Base-by-base conservation (phyloP, 768 basidiomycete genomes). In the Trichaptum fuscoviolaceum region DNA sequence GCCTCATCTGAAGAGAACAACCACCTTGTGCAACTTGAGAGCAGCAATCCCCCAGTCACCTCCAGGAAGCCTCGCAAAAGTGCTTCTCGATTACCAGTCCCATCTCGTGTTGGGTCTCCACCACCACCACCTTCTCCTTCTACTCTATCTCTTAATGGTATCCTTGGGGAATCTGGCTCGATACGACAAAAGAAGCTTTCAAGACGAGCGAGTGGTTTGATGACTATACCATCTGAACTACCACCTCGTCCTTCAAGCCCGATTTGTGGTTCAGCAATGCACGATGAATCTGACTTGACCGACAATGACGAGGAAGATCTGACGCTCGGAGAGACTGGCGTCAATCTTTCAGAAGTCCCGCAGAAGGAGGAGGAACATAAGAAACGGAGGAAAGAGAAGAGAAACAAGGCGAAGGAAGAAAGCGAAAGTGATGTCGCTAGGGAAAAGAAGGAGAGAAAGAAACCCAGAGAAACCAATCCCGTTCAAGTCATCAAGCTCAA, bases 211-310 rank as follows among this genome's bases (percentile, higher is more conserved):
- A 85, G 82, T 63, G 89, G 90, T 12, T 77, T 91, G 57, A 74
- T 92, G 63, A 81, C 77, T 66, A 71, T 73, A 66, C 67, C 36
- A 68, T 76, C 67, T 67, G 63, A 66, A 76, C 76, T 18, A 80
- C 79, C 80, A 20, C 86, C 82, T 9, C 82, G 88, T 66, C 83
- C 87, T 26, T 80, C 85, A 0, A 91, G 89, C 69, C 90, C 89
- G 2, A 87, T 87, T 1, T 86, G 88, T 69, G 89, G 87, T 7
- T 88, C 86, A 1, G 87, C 88, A 34, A 70, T 80, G 24, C 81
- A 85, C 59, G 76, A 83, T 69, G 81, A 82, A 66, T 85, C 86
- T 15, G 86, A 81, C 0, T 72, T 85, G 10, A 86, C 83, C 5
- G 85, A 85, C 66, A 80, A 81, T 27, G 85, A 87, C 42, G 87